Evolutionary conservation across 2,329 filamentous ascomycete species (phyloP).

Genomic region (Akanthomyces muscarius): DNA sequence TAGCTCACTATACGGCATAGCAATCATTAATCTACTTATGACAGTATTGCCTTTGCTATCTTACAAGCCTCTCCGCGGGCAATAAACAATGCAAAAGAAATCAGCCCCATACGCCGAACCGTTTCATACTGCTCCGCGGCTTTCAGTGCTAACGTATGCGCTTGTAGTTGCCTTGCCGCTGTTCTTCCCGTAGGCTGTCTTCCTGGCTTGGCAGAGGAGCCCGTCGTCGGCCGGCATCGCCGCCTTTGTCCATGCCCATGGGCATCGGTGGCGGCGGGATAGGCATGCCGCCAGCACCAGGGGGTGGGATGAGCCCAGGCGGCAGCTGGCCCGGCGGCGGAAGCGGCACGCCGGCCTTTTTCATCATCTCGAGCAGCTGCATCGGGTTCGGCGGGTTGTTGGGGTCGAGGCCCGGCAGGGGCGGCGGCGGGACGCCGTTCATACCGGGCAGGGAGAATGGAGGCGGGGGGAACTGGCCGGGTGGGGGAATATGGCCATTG

Average conservation of each 20-base stretch:
- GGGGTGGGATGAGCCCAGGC: conserved; percentile 43
- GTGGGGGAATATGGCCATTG: conserved; percentile 40
- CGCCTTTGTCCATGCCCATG: conserved; percentile 32
- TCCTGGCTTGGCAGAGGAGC: conserved; percentile 78
- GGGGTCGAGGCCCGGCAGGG: conserved; percentile 50
- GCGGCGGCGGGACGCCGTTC: conserved; percentile 49
- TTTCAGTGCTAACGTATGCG: conserved; percentile 1
- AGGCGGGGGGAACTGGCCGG: conserved; percentile 44
- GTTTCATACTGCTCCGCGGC: not conserved
- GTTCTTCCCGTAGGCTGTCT: conserved; percentile 75
- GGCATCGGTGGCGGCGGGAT: conserved; percentile 39
- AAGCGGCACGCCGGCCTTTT: conserved; percentile 59
- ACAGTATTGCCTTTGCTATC: too few relatives aligned
- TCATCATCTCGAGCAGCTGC: conserved; percentile 61
- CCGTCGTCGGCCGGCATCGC: conserved; percentile 40
- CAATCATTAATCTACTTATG: not conserved
- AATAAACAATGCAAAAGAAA: not conserved
- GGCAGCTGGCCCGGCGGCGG: conserved; percentile 49
- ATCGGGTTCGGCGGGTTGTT: conserved; percentile 59
- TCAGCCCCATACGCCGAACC: not conserved
- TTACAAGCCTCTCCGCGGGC: too few relatives aligned
- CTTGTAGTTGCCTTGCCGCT: conserved; percentile 61
- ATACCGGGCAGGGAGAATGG: conserved; percentile 50
- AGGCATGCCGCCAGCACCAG: conserved; percentile 32
- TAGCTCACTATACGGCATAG: not conserved